Conservation (phyloP, 106 monocot species). For the Dendrobium huoshanense region DNA sequence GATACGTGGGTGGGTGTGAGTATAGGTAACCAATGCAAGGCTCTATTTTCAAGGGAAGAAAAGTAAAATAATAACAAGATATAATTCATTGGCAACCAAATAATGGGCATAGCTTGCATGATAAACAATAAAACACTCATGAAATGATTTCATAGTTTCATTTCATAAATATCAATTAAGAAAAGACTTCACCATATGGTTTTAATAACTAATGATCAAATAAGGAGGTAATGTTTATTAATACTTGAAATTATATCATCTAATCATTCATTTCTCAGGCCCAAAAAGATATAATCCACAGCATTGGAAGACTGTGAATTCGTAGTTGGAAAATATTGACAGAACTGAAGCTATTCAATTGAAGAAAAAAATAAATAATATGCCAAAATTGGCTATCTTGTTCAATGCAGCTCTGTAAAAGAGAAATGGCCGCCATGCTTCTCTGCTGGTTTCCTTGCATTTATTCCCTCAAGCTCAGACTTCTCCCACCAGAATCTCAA, state of each 20-base stretch:
- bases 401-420: not conserved
- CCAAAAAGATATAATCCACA: not conserved
- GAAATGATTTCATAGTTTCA: not conserved
- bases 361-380: not conserved
- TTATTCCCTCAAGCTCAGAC: not conserved
- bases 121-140: no score
- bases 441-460: not conserved
- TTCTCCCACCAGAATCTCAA: not conserved
- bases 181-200: no score
- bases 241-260: no score
- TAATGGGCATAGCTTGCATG: no score
- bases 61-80: no score
- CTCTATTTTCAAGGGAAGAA: no score
- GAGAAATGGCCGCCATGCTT: not conserved
- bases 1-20: no score
- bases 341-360: not conserved
- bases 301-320: not conserved
- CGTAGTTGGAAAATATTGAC: not conserved
- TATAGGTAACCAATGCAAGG: no score
- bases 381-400: slow-evolving; percentile 1
- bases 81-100: no score
- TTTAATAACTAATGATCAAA: no score
- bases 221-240: no score
- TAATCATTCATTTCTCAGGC: no score
- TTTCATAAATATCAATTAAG: not conserved